A percentile compares a stretch with the other conserved stretches of the same genome.
Conservation (phyloP, 352 stramenopile species). For the Lagenidium giganteum region DNA sequence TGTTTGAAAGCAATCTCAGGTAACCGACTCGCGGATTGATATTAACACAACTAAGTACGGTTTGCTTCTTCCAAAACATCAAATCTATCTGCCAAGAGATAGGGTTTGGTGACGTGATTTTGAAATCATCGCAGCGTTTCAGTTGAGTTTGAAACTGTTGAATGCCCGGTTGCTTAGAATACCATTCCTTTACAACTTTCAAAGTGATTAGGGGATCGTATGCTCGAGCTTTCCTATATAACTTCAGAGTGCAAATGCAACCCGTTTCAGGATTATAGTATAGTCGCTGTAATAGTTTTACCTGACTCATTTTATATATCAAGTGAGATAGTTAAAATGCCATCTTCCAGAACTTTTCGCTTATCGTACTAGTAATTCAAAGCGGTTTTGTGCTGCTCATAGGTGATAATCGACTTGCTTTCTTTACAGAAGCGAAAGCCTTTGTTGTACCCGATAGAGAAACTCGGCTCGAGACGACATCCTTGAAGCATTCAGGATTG, state of each 20-base stretch:
- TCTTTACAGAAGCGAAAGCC: slow-evolving; percentile 19
- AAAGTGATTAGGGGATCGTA: slow-evolving; percentile 12
- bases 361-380: slow-evolving; percentile 28
- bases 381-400: slow-evolving; percentile 16
- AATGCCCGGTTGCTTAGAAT: slow-evolving; percentile 11
- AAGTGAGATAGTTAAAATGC: slow-evolving; percentile 17
- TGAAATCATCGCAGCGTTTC: slow-evolving; percentile 3
- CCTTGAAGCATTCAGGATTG: slow-evolving; percentile 16
- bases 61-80: slow-evolving; percentile 13
- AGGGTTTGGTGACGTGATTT: slow-evolving; percentile 17
- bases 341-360: slow-evolving; percentile 14
- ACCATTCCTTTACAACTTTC: slow-evolving; percentile 21
- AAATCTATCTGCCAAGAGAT: slow-evolving; percentile 27
- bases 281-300: slow-evolving; percentile 12
- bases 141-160: slow-evolving; percentile 18
- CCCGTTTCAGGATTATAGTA: slow-evolving; percentile 23
- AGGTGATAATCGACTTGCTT: slow-evolving; percentile 25
- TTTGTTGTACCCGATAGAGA: slow-evolving; percentile 20
- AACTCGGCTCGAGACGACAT: slow-evolving; percentile 16
- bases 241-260: slow-evolving; percentile 10
- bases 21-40: slow-evolving; percentile 32
- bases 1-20: slow-evolving; percentile 28
- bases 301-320: too few species aligned
- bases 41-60: slow-evolving; percentile 27
- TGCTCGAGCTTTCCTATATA: slow-evolving; percentile 17